Percentiles rank a stretch among this genome's conserved stretches.
phyloP scores from a whole-genome alignment of 345 rosid species.

The Eucalyptus decipiens region DNA sequence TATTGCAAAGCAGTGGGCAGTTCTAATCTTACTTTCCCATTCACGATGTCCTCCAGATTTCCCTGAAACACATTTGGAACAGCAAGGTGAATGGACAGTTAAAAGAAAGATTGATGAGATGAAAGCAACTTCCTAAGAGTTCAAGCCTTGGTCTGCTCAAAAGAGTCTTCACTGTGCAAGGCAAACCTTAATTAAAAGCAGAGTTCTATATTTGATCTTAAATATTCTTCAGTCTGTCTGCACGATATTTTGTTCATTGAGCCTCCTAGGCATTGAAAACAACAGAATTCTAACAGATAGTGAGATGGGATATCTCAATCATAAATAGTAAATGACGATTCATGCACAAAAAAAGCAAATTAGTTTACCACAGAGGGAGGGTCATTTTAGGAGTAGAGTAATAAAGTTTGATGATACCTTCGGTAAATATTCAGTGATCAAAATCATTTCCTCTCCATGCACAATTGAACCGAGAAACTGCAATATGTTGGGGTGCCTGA shows the following conservation, averaged over 20 bases:
- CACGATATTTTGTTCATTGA: background rate
- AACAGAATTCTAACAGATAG: background rate
- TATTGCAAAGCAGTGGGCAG: slow-evolving; percentile 31
- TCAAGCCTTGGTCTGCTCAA: background rate
- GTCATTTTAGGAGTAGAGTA: background rate
- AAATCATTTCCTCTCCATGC: slow-evolving; percentile 37
- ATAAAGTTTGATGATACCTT: slow-evolving; percentile 4
- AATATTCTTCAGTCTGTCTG: background rate
- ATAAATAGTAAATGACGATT: background rate
- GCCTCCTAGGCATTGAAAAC: background rate
- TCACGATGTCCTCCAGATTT: slow-evolving; percentile 21
- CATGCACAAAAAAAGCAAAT: background rate
- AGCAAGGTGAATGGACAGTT: background rate
- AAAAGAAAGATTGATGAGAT: background rate
- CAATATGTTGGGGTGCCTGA: slow-evolving; percentile 54
- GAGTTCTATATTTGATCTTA: background rate
- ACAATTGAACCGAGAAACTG: slow-evolving; percentile 63
- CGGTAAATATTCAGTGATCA: slow-evolving; percentile 44
- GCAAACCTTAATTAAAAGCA: background rate
- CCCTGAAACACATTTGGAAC: slow-evolving; percentile 12
- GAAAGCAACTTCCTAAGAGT: background rate
- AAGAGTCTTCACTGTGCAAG: background rate
- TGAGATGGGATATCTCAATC: background rate
- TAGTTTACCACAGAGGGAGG: background rate
- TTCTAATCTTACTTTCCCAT: slow-evolving; percentile 20